A percentile compares a stretch with the other conserved stretches of the same genome.
Conservation (phyloP, 78 protist species). For the Protostelium mycophagum region DNA sequence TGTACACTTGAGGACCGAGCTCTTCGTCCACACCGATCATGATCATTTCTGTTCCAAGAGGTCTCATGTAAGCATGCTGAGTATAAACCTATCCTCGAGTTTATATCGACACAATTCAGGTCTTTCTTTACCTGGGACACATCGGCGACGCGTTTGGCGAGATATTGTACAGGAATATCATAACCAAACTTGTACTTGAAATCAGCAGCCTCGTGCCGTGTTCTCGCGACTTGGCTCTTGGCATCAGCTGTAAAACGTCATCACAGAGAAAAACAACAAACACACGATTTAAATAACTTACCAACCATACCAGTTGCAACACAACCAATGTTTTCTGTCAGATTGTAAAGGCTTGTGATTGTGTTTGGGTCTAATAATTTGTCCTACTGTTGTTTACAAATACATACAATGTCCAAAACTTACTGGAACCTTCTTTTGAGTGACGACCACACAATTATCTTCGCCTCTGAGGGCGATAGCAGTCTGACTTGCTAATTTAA, state of each 20-base stretch:
- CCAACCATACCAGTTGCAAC: constrained; percentile 87
- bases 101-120: not conserved
- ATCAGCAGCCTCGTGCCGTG: constrained; percentile 87
- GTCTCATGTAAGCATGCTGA: constrained; percentile 87
- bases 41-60: constrained; percentile 87
- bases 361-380: constrained; percentile 82
- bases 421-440: constrained; percentile 92
- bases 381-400: constrained; percentile 54
- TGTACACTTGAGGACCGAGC: constrained; percentile 89
- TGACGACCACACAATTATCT: constrained; percentile 80
- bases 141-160: constrained; percentile 94
- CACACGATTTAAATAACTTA: constrained; percentile 3
- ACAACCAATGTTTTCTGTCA: constrained; percentile 87
- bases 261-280: not conserved
- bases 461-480: constrained; percentile 89
- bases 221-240: constrained; percentile 66
- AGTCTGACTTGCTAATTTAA: constrained; percentile 79
- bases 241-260: constrained; percentile 79
- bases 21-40: constrained; percentile 89
- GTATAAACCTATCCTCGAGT: constrained; percentile 10
- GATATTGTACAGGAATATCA: constrained; percentile 73
- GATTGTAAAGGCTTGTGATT: constrained; percentile 77
- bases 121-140: constrained; percentile 72
- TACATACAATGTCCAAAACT: constrained; percentile 11
- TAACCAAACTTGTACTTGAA: constrained; percentile 80